Percentiles rank a stretch among this genome's conserved stretches.
Evolutionary conservation across 2,329 filamentous ascomycete genomes (phyloP).

Genomic region (Triangularia setosa): DNA sequence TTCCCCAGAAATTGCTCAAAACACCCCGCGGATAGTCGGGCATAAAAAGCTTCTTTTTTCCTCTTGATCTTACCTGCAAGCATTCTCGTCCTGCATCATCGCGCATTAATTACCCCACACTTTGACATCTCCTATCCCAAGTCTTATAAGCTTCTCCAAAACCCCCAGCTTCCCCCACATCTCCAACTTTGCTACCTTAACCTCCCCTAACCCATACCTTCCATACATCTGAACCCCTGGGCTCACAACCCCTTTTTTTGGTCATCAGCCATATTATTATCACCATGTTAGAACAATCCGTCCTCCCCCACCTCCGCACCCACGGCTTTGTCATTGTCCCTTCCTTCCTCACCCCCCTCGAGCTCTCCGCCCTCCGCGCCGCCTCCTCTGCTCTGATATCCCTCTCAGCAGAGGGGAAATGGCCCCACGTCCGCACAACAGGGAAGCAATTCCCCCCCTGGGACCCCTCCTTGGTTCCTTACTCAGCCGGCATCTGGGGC

Average conservation of each 20-base stretch:
- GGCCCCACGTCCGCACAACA: conserved; percentile 78
- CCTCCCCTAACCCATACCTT: neutral
- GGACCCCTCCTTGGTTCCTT: conserved; percentile 54
- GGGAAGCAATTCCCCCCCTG: conserved; percentile 91
- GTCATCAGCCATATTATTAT: neutral
- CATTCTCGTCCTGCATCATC: neutral
- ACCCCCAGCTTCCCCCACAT: neutral
- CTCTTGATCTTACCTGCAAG: neutral
- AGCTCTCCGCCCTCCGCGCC: conserved; percentile 56
- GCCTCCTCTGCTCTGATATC: conserved; percentile 56
- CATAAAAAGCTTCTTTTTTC: neutral
- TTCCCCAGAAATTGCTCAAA: neutral
- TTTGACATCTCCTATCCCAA: neutral
- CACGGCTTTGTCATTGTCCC: conserved; percentile 76
- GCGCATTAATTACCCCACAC: neutral
- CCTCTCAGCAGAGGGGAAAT: conserved; percentile 64
- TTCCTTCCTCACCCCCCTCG: conserved; percentile 53
- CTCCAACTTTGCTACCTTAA: neutral
- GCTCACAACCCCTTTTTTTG: neutral
- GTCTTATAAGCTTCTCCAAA: neutral
- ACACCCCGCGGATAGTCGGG: neutral
- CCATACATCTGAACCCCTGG: neutral
- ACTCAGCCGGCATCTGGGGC: conserved; percentile 67
- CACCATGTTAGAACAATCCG: neutral
- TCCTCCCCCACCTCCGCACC: conserved; percentile 45